These are phyloP conservation scores for Coniferiporia sulphurascens DNA, from an alignment of 1,284 basidiomycete species.

Conservation along the genomic window DNA sequence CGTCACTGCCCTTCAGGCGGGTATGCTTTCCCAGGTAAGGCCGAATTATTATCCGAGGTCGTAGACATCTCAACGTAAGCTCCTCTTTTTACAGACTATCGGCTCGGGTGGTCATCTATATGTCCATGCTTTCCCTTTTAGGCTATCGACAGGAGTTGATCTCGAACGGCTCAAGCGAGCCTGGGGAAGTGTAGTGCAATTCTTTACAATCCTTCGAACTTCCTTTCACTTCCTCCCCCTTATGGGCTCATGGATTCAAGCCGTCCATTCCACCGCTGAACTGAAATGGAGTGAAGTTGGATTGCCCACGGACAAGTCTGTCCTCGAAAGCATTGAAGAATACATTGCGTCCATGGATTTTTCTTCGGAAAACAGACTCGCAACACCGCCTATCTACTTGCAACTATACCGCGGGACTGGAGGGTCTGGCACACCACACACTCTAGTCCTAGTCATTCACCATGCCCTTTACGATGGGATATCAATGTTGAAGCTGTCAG, in stretches of 20 bases:
- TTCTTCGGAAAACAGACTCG: slow-evolving; percentile 25
- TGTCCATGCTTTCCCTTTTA: slow-evolving; percentile 41
- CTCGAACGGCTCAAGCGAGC: slow-evolving; percentile 30
- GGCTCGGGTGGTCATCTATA: slow-evolving; percentile 40
- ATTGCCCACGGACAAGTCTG: slow-evolving; percentile 17
- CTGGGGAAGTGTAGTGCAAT: slow-evolving; percentile 32
- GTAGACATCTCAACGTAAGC: background rate
- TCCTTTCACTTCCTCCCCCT: slow-evolving; percentile 42
- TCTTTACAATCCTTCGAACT: slow-evolving; percentile 39
- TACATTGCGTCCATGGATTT: slow-evolving; percentile 23
- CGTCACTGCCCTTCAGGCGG: slow-evolving; percentile 41
- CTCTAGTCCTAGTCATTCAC: slow-evolving; percentile 41
- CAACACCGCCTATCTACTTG: slow-evolving; percentile 34
- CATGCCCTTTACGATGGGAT: slow-evolving; percentile 50
- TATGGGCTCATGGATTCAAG: slow-evolving; percentile 39
- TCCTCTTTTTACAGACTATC: slow-evolving; percentile 34
- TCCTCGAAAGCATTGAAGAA: slow-evolving; percentile 19
- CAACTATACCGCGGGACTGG: slow-evolving; percentile 26
- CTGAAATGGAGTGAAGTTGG: slow-evolving; percentile 33
- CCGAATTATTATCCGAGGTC: background rate
- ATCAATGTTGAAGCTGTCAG: slow-evolving; percentile 35
- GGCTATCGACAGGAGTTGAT: slow-evolving; percentile 28
- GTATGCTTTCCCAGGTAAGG: slow-evolving; percentile 47
- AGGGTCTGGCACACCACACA: slow-evolving; percentile 16
- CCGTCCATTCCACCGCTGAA: slow-evolving; percentile 33